These are phyloP conservation scores for Penicillium verhagenii DNA, from an alignment of 495 filamentous ascomycete species.

Conservation along the genomic window DNA sequence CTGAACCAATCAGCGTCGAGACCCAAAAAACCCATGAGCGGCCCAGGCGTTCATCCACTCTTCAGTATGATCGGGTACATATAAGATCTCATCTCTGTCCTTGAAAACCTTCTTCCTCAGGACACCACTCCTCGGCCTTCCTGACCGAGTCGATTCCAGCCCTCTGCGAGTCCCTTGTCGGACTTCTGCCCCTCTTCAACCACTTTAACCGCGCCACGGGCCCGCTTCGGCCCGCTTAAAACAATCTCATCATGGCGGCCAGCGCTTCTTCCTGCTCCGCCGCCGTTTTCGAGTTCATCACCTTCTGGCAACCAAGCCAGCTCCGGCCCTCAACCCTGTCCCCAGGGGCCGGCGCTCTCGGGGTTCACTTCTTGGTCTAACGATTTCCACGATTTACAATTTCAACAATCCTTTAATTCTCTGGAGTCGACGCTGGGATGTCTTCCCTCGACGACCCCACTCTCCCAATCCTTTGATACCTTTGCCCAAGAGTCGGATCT, in stretches of 20 bases:
- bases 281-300: constrained; percentile 15
- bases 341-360: constrained; percentile 13
- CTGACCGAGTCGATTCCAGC: constrained; percentile 14
- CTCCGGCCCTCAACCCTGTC: constrained; percentile 15
- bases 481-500: constrained; percentile 23
- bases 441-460: constrained; percentile 16
- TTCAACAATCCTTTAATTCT: constrained; percentile 14
- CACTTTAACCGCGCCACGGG: constrained; percentile 21
- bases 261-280: constrained; percentile 21
- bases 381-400: constrained; percentile 10
- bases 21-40: constrained; percentile 1
- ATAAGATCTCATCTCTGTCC: constrained; percentile 2
- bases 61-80: too few relatives aligned
- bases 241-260: constrained; percentile 28
- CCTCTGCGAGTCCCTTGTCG: neutral
- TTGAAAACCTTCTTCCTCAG: constrained; percentile 32
- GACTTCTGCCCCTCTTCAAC: neutral
- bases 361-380: constrained; percentile 15
- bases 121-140: constrained; percentile 20
- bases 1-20: constrained; percentile 12
- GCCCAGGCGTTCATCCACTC: neutral
- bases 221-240: constrained; percentile 31
- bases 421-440: constrained; percentile 14
- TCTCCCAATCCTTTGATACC: constrained; percentile 20
- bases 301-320: constrained; percentile 22